A percentile compares a stretch with the other conserved stretches of the same genome.
Conservation (phyloP, 1,284 basidiomycete species). For the Fistulinella staudtii region DNA sequence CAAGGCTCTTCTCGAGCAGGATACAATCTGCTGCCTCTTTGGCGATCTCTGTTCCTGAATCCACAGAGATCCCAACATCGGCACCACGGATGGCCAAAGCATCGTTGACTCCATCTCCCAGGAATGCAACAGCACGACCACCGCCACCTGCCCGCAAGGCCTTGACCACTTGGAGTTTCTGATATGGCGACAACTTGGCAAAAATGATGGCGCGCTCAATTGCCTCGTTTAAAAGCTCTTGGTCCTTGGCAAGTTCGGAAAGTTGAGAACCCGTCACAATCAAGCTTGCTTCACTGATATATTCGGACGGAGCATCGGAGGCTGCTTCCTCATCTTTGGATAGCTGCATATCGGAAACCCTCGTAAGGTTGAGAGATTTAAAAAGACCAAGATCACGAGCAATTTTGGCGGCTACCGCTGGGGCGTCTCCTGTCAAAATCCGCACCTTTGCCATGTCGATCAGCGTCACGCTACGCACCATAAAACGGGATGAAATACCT, state of each 20-base stretch:
- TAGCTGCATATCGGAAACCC: not conserved
- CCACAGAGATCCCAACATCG: conserved; percentile 97
- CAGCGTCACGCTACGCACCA: not conserved
- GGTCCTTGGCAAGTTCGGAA: conserved; percentile 29
- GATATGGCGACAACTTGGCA: conserved; percentile 32
- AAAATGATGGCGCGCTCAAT: conserved; percentile 33
- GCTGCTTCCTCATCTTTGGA: conserved; percentile 28
- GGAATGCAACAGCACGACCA: conserved; percentile 31
- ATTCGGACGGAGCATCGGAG: not conserved
- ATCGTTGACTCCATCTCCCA: conserved; percentile 34
- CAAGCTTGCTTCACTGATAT: conserved; percentile 22
- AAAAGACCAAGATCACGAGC: conserved; percentile 33
- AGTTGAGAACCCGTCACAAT: conserved; percentile 32
- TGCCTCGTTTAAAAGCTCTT: conserved; percentile 24
- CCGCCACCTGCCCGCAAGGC: conserved; percentile 25
- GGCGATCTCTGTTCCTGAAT: conserved; percentile 95
- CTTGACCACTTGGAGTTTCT: conserved; percentile 33
- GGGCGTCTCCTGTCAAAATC: conserved; percentile 30
- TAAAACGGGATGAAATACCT: conserved; percentile 17
- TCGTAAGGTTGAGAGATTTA: conserved; percentile 17
- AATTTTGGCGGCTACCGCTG: conserved; percentile 33
- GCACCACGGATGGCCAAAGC: conserved; percentile 45
- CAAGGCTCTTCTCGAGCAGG: conserved; percentile 65
- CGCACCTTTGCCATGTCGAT: conserved; percentile 19
- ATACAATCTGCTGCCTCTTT: conserved; percentile 98